Conservation (phyloP, 129 eudicot genomes). For the Flaveria trinervia region DNA sequence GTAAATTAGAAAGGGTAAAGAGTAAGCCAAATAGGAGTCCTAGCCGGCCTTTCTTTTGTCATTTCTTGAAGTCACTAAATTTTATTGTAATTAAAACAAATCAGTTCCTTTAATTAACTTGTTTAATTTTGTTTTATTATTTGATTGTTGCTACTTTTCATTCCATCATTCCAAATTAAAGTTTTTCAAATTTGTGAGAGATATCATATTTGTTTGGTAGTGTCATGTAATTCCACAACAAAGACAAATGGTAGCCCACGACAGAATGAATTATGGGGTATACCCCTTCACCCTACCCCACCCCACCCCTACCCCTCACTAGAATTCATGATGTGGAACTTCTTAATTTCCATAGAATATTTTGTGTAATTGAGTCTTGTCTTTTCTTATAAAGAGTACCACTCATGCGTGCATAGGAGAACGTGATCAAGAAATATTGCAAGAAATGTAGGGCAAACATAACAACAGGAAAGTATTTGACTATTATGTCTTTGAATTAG, state of each 20-base stretch:
- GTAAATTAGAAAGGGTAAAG: constrained; percentile 38
- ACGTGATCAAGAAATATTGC: constrained; percentile 14
- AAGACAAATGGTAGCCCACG: constrained; percentile 55
- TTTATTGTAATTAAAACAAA: constrained; percentile 36
- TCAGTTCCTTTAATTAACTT: constrained; percentile 20
- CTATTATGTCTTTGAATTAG: not conserved
- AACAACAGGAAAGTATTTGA: constrained; percentile 2
- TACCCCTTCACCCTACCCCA: not conserved
- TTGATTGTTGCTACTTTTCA: constrained; percentile 47
- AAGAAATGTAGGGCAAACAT: constrained; percentile 15
- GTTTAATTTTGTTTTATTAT: constrained; percentile 32
- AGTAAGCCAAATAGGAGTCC: constrained; percentile 64
- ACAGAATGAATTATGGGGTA: constrained; percentile 38
- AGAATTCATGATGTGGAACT: constrained; percentile 27
- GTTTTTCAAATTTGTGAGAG: constrained; percentile 19
- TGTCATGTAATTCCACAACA: constrained; percentile 41
- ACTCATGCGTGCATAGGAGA: constrained; percentile 26
- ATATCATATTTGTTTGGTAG: constrained; percentile 36
- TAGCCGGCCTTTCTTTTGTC: constrained; percentile 74
- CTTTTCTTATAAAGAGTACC: constrained; percentile 12
- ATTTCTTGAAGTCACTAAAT: constrained; percentile 33
- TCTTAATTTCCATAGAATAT: constrained; percentile 27
- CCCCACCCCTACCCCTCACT: constrained; percentile 17
- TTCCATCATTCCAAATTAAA: constrained; percentile 40
- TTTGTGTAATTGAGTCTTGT: constrained; percentile 8